Conservation (phyloP, 495 filamentous ascomycete species). For the Sabuloglossum arenarium region DNA sequence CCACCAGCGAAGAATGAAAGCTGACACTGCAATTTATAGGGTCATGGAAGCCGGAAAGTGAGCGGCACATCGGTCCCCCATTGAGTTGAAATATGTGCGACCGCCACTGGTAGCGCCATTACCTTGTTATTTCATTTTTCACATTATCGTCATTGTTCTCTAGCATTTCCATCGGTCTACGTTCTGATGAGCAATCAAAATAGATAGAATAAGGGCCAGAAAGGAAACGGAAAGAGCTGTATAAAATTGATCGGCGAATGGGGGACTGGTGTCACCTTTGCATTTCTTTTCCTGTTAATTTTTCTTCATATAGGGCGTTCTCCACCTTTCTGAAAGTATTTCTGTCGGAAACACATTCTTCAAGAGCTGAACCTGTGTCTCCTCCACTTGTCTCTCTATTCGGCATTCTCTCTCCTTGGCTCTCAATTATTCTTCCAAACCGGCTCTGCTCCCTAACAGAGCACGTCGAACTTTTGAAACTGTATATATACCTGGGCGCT, state of each 20-base stretch:
- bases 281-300: not conserved
- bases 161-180: not conserved
- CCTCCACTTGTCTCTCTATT: not conserved
- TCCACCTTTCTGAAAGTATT: not conserved
- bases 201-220: not conserved
- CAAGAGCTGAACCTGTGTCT: conserved; percentile 3
- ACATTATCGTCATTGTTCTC: not conserved
- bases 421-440: not conserved
- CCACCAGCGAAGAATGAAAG: no score
- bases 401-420: not conserved
- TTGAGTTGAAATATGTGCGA: not conserved
- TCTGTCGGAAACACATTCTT: conserved; percentile 2
- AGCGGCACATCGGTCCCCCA: conserved; percentile 1
- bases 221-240: not conserved
- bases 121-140: not conserved
- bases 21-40: not conserved
- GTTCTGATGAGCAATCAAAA: not conserved
- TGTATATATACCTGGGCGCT: not conserved
- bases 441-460: not conserved
- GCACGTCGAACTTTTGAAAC: not conserved
- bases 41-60: conserved; percentile 2
- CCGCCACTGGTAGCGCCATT: not conserved
- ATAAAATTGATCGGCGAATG: not conserved
- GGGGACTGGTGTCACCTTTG: not conserved
- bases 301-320: not conserved